Conservation (phyloP, 1,284 basidiomycete species). For the Sanguinoderma infundibulare region DNA sequence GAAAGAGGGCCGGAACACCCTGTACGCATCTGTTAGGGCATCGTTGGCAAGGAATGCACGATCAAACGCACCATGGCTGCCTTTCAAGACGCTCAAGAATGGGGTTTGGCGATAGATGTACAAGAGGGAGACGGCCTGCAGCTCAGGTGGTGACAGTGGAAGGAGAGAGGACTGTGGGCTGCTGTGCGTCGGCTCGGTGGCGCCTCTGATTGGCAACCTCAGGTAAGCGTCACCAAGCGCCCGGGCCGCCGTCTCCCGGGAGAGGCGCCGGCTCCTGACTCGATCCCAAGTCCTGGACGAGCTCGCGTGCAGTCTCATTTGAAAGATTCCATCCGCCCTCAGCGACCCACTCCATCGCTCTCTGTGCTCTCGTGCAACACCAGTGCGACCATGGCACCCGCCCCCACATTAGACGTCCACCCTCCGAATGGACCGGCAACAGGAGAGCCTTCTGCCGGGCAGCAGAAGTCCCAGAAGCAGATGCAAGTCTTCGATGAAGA, state of each 20-base stretch:
- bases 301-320: conserved; percentile 11
- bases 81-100: neutral
- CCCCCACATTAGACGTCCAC: conserved; percentile 32
- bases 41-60: too few relatives aligned
- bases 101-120: neutral
- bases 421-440: conserved; percentile 28
- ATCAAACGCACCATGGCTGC: conserved; percentile 22
- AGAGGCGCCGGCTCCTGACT: conserved; percentile 22
- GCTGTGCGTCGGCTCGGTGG: neutral
- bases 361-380: neutral
- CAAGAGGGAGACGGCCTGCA: neutral
- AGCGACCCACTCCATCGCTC: conserved; percentile 13
- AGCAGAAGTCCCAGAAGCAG: conserved; percentile 54
- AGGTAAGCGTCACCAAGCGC: neutral
- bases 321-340: conserved; percentile 6
- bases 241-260: neutral
- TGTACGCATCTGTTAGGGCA: conserved; percentile 35
- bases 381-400: conserved; percentile 28
- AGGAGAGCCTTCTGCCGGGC: conserved; percentile 31
- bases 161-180: conserved; percentile 1
- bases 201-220: neutral
- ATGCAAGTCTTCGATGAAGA: conserved; percentile 25
- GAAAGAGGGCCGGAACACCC: conserved; percentile 95
- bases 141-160: conserved; percentile 1
- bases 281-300: conserved; percentile 21